These are phyloP conservation scores for Pleurotus cornucopiae DNA, from an alignment of 768 basidiomycete genomes.

Conservation along the genomic window DNA sequence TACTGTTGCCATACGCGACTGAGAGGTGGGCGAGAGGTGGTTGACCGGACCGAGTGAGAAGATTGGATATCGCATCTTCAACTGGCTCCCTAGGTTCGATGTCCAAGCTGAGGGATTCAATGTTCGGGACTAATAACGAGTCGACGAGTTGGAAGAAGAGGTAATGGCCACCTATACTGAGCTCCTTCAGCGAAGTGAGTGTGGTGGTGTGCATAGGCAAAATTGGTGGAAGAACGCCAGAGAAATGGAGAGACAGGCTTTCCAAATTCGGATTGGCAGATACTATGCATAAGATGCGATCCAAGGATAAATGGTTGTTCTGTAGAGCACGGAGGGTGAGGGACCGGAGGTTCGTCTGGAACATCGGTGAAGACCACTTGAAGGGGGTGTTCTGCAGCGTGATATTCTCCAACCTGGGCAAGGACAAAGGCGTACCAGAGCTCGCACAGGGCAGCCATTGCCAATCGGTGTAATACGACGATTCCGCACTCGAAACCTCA, in stretches of 20 bases:
- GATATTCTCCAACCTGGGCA: constrained; percentile 50
- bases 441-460: constrained; percentile 65
- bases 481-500: constrained; percentile 70
- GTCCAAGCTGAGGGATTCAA: constrained; percentile 61
- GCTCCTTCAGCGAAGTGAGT: constrained; percentile 47
- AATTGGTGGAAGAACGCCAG: constrained; percentile 55
- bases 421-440: constrained; percentile 24
- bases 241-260: constrained; percentile 57
- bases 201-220: constrained; percentile 55
- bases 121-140: constrained; percentile 50
- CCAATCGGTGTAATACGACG: constrained; percentile 63
- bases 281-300: constrained; percentile 66
- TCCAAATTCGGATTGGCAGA: constrained; percentile 54
- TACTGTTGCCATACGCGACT: constrained; percentile 50
- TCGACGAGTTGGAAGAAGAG: constrained; percentile 60
- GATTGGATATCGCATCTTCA: constrained; percentile 62
- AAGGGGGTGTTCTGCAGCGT: constrained; percentile 73
- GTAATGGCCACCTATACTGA: constrained; percentile 65
- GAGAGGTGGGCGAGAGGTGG: constrained; percentile 58
- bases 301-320: constrained; percentile 56
- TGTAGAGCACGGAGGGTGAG: constrained; percentile 66
- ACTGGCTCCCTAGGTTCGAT: constrained; percentile 73
- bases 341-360: constrained; percentile 51
- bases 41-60: constrained; percentile 56
- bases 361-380: constrained; percentile 74